phyloP scores from a whole-genome alignment of 495 filamentous ascomycete genomes.

The Entonaema liquescens region DNA sequence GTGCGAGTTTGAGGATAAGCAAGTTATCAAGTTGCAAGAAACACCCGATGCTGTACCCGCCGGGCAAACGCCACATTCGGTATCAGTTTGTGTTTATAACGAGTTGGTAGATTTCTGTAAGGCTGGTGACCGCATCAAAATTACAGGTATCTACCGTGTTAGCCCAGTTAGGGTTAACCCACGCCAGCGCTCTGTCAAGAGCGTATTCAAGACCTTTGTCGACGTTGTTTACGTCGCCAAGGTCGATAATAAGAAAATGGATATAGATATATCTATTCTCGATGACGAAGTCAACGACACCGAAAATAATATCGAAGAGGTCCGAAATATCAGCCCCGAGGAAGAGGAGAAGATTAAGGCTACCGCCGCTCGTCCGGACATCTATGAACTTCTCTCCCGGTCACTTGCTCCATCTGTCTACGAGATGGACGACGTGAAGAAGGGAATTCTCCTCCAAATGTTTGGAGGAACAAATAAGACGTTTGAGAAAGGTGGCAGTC shows the following conservation, averaged over 20 bases:
- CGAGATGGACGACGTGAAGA: slow-evolving; percentile 99
- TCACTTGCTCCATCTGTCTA: slow-evolving; percentile 95
- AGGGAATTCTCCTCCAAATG: slow-evolving; percentile 93
- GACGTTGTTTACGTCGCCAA: slow-evolving; percentile 97
- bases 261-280: slow-evolving; percentile 87
- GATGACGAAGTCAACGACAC: slow-evolving; percentile 78
- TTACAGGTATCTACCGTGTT: slow-evolving; percentile 95
- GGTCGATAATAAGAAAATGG: slow-evolving; percentile 91
- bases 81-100: slow-evolving; percentile 95
- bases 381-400: slow-evolving; percentile 92
- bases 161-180: slow-evolving; percentile 96
- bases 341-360: slow-evolving; percentile 89
- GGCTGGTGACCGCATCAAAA: slow-evolving; percentile 93
- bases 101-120: slow-evolving; percentile 98
- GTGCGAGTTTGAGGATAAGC: slow-evolving; percentile 93
- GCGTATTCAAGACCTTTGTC: slow-evolving; percentile 96
- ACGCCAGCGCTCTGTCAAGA: slow-evolving; percentile 88
- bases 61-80: slow-evolving; percentile 97
- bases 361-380: slow-evolving; percentile 81
- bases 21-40: slow-evolving; percentile 98
- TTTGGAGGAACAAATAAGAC: slow-evolving; percentile 99
- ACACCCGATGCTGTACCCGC: slow-evolving; percentile 94
- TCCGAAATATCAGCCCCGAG: slow-evolving; percentile 84
- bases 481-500: slow-evolving; percentile 95
- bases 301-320: slow-evolving; percentile 78